A percentile compares a stretch with the other conserved stretches of the same genome.
Conservation (phyloP, 2,329 filamentous ascomycete genomes). For the Aspergillus flavus region DNA sequence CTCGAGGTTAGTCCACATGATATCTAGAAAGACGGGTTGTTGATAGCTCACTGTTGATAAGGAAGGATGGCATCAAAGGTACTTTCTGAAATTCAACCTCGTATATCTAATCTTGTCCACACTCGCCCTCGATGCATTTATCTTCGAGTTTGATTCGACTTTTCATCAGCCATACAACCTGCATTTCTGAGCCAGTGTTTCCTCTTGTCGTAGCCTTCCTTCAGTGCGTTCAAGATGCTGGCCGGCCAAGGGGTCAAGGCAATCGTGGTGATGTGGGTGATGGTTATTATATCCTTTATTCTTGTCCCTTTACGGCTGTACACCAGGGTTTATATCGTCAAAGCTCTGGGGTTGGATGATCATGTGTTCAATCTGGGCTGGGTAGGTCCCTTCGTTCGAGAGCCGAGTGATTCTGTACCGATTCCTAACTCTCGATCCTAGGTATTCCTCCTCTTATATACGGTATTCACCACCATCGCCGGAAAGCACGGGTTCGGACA, state of each 20-base stretch:
- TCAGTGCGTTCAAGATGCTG: slow-evolving; percentile 12
- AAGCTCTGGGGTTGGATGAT: slow-evolving; percentile 41
- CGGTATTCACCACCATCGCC: slow-evolving; percentile 34
- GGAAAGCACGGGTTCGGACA: slow-evolving; percentile 40
- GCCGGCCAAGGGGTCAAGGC: slow-evolving; percentile 18
- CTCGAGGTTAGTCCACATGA: not conserved
- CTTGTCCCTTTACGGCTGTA: slow-evolving; percentile 29
- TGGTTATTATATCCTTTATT: slow-evolving; percentile 26
- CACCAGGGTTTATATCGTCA: slow-evolving; percentile 30
- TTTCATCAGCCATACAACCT: not conserved
- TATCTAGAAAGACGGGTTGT: not conserved
- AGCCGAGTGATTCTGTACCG: not conserved
- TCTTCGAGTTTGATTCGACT: not conserved
- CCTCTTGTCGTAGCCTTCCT: not conserved
- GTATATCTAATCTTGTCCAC: not conserved
- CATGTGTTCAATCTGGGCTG: slow-evolving; percentile 36
- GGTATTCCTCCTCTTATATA: slow-evolving; percentile 31
- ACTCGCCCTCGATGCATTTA: not conserved
- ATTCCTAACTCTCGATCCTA: slow-evolving; percentile 3
- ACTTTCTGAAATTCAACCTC: not conserved
- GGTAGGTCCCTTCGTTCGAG: slow-evolving; percentile 18
- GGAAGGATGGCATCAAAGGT: not conserved
- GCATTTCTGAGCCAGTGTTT: not conserved
- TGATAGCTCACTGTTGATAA: not conserved
- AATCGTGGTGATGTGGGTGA: slow-evolving; percentile 28